Base-by-base conservation (phyloP, 768 basidiomycete genomes). In the Coprinopsis marcescibilis region DNA sequence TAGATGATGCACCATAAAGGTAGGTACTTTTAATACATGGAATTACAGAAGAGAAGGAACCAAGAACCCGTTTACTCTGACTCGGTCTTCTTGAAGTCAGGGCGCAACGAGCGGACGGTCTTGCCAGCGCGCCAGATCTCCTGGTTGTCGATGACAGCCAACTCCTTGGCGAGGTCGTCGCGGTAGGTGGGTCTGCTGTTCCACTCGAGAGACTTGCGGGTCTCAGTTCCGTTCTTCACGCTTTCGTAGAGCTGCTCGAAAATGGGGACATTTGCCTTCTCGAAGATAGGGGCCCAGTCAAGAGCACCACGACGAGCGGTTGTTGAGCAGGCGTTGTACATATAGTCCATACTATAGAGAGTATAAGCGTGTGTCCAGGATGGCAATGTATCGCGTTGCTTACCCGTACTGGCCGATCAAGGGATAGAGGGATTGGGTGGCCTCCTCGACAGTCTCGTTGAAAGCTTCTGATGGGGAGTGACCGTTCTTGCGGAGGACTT, bases 381-480 rank as follows among this genome's bases (percentile, higher is more conserved):
- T 34, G 36, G 38, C 43, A 13, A 48, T 24, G 15, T 14, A 42
- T n/a, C n/a, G n/a, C 35, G 20, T 4, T 5, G 62, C 81, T 46
- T 65, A 89, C 85, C 92, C 93, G 65, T 96, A 87, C 61, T 85
- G 78, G 55, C 95, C 96, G 60, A 99, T 92, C 66, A 99, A 69
- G 50, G 96, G 96, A 76, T 90, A 97, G 53, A 99, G 82, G 30
- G 92, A 95, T 64, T 99, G 94, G 34, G 95, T 98, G n/a, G 96
- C 96, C 73, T 98, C 96, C 70, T 98, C 96, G 52, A 98, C 96
- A 50, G 96, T 98, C 77, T 99, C 96, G 69, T 99, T 98, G 83
- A 99, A 98, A 40, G 94, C 94, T 66, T 99, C 96, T 34, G 95
- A 98, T 45, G 96, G 96, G 3, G 82, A 73, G 78, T 99, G 96